phyloP scores from a whole-genome alignment of 257 asterid genomes.

The Gentiana macrophylla region DNA sequence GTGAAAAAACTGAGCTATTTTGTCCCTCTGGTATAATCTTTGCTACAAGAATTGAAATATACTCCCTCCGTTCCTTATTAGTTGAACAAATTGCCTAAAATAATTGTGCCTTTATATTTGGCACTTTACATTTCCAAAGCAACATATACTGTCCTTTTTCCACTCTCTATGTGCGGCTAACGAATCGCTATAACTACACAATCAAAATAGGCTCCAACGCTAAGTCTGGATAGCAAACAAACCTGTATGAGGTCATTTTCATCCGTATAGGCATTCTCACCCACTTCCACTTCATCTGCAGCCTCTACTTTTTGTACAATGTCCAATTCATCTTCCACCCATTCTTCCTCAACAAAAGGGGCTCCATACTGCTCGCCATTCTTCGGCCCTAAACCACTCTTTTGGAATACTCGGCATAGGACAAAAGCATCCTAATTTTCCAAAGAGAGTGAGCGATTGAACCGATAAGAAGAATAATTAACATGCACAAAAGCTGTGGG shows the following conservation, averaged over 20 bases:
- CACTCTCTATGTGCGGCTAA: no score
- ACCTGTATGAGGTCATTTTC: conserved; percentile 83
- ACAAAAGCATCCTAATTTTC: conserved; percentile 59
- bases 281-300: conserved; percentile 20
- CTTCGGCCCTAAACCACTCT: conserved; percentile 96
- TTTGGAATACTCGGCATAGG: conserved; percentile 84
- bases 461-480: conserved; percentile 6
- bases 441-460: neutral
- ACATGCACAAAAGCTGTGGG: neutral
- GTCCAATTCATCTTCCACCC: conserved; percentile 64
- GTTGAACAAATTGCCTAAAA: no score
- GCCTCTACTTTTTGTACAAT: conserved; percentile 34
- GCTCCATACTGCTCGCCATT: conserved; percentile 97
- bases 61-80: no score
- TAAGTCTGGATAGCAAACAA: conserved; percentile 11
- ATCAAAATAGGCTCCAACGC: no score
- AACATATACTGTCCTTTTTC: no score
- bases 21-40: no score
- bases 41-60: no score
- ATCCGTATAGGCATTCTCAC: conserved; percentile 38
- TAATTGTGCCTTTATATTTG: no score
- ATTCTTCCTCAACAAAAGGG: conserved; percentile 85
- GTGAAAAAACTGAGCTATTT: no score
- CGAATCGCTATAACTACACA: no score
- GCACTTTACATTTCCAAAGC: no score